These are phyloP conservation scores for Hyaloscypha bicolor DNA, from an alignment of 495 filamentous ascomycete genomes.

Conservation along the genomic window DNA sequence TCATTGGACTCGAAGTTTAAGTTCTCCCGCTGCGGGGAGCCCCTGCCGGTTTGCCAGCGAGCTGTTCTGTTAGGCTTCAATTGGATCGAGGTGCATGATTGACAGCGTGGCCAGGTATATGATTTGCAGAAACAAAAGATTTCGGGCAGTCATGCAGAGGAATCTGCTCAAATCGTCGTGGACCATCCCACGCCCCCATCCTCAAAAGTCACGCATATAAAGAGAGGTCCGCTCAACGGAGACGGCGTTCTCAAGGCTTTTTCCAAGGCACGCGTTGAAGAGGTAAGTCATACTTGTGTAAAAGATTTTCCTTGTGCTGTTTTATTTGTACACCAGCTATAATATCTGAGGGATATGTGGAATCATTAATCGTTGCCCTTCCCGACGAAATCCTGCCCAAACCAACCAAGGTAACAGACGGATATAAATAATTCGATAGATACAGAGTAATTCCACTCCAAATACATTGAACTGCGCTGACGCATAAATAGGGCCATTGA, in stretches of 20 bases:
- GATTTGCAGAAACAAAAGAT: conserved; percentile 10
- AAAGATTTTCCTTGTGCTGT: conserved; percentile 3
- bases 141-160: conserved; percentile 24
- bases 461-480: background rate
- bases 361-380: conserved; percentile 1
- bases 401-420: background rate
- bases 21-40: background rate
- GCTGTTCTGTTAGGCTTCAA: background rate
- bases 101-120: background rate
- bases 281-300: background rate
- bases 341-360: conserved; percentile 14
- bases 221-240: background rate
- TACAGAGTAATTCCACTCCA: background rate
- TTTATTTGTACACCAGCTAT: conserved; percentile 1
- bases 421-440: conserved; percentile 4
- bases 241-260: conserved; percentile 1
- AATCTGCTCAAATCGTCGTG: background rate
- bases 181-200: conserved; percentile 11
- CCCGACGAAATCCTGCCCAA: background rate
- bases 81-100: conserved; percentile 13
- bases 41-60: background rate
- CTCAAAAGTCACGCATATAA: conserved; percentile 10
- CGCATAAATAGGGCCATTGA: background rate
- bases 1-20: background rate
- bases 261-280: conserved; percentile 15